phyloP scores from a whole-genome alignment of 2,329 filamentous ascomycete species.

The Xylariaceae sp. region DNA sequence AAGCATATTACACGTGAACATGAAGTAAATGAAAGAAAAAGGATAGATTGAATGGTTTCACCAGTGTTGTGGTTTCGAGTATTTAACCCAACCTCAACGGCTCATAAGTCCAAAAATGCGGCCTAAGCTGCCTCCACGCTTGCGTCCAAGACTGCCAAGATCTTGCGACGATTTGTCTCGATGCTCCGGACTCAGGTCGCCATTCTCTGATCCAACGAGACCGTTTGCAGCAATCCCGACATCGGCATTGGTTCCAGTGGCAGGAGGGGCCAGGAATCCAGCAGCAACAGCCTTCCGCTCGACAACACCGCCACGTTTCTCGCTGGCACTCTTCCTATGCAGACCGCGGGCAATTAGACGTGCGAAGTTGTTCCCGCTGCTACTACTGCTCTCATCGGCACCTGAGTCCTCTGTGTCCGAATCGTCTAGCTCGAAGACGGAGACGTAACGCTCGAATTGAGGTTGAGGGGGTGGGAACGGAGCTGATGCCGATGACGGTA shows the following conservation, averaged over 20 bases:
- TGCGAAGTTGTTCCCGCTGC: slow-evolving; percentile 27
- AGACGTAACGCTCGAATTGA: slow-evolving; percentile 31
- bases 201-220: background rate
- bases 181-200: background rate
- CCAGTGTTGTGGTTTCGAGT: background rate
- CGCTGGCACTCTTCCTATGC: slow-evolving; percentile 31
- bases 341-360: slow-evolving; percentile 43
- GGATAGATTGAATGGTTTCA: background rate
- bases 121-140: slow-evolving; percentile 23
- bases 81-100: slow-evolving; percentile 7
- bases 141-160: slow-evolving; percentile 11
- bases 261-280: background rate
- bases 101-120: slow-evolving; percentile 22
- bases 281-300: slow-evolving; percentile 10
- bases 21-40: background rate
- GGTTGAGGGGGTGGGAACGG: slow-evolving; percentile 21
- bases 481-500: too few species aligned
- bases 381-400: slow-evolving; percentile 15
- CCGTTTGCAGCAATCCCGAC: too few species aligned
- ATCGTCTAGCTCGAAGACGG: slow-evolving; percentile 46
- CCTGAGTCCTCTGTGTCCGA: slow-evolving; percentile 36
- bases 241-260: too few species aligned
- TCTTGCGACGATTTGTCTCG: too few species aligned
- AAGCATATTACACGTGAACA: background rate
- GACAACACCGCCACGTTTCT: slow-evolving; percentile 19